Base-by-base conservation (phyloP, 345 rosid species). In the Populus tremula region DNA sequence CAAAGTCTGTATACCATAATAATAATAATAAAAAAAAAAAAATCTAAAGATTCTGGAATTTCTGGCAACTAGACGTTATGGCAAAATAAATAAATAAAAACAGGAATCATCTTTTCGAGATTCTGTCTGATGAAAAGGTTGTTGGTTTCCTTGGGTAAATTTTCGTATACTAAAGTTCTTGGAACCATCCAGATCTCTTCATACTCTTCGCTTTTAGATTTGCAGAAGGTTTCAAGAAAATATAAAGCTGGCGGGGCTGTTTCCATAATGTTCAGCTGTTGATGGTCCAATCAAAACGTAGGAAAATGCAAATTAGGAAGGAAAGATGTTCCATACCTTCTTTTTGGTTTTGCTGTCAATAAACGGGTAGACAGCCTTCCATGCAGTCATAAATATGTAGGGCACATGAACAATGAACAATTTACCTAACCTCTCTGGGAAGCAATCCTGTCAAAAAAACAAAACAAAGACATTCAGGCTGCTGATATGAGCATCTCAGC, bases 361-460 rank as follows among this genome's bases (percentile, higher is more conserved):
- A 71, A 93, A 93, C 0, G 98, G 98, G 84, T 86, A 93, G 71
- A 93, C 68, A 59, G 82, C 83, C 86, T 92, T 95, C 98, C 98
- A 95, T 25, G 90, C 99, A 2, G 97, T 85, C 99, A 92, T 87
- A 81, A 95, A 95, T 69, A 95, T 7, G 74, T 90, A 90, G 9
- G 99, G 99, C 5, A 84, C 89, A 78, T 95, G 91, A 69, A 93
- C 88, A 53, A 95, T 80, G 25, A 76, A 85, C 61, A 92, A 78
- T 73, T 91, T 95, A 64, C 91, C 99, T 21, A 95, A 83, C 83
- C 99, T 89, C 87, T 95, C 98, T 0, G 98, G 99, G 72, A 86
- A 93, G 77, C 90, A 92, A 72, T 95, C 99, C 99, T 91, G 88
- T 63, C 45, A 81, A 39, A 35, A 77, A 31, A 83, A 0, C 70